Evolutionary conservation across 2,329 filamentous ascomycete genomes (phyloP).

Genomic region (Samsoniella hepiali): DNA sequence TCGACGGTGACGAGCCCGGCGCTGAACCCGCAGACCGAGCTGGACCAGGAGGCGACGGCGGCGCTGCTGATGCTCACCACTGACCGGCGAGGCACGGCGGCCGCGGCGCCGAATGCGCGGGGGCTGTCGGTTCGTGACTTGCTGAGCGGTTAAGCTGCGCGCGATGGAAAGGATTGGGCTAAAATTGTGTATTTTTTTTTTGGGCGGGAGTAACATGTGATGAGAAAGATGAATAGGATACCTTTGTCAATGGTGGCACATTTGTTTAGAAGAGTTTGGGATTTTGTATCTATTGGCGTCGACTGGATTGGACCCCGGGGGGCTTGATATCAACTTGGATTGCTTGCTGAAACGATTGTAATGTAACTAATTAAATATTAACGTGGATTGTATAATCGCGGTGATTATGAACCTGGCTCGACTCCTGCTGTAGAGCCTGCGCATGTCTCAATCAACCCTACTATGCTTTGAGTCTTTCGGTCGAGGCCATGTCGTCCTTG

Average conservation of each 20-base stretch:
- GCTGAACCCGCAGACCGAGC: conserved; percentile 52
- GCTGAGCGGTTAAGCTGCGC: conserved; percentile 43
- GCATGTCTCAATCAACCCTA: neutral
- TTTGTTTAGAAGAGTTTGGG: neutral
- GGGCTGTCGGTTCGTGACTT: conserved; percentile 55
- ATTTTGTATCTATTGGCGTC: conserved; percentile 6
- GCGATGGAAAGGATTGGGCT: neutral
- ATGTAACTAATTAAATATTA: neutral
- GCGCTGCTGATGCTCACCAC: conserved; percentile 84
- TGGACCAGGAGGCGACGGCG: conserved; percentile 77
- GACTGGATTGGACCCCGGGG: neutral
- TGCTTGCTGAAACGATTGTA: neutral
- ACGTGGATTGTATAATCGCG: neutral
- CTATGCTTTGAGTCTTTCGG: conserved; percentile 67
- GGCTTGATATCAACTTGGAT: conserved; percentile 4
- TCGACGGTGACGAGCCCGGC: conserved; percentile 59
- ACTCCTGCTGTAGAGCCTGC: neutral
- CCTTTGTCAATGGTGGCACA: neutral
- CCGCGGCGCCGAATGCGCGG: conserved; percentile 35
- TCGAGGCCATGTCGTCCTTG: conserved; percentile 71
- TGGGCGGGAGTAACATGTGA: neutral
- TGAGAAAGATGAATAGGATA: conserved; percentile 7
- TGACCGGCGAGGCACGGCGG: conserved; percentile 58
- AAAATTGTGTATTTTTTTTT: neutral
- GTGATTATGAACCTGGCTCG: neutral